phyloP scores from a whole-genome alignment of 2,329 filamentous ascomycete genomes.

The Fusarium austroafricanum region DNA sequence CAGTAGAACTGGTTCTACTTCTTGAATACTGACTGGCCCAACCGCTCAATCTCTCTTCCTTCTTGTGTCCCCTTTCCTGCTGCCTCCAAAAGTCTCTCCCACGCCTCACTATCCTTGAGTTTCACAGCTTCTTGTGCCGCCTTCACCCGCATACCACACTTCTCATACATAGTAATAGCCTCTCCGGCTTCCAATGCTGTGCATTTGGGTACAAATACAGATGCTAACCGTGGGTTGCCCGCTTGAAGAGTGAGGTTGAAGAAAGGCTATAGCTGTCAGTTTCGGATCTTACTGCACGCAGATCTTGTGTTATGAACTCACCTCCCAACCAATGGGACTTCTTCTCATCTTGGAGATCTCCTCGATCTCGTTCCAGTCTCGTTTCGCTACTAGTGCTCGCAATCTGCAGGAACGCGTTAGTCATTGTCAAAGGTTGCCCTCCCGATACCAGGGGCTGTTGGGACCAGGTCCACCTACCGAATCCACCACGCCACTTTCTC shows the following conservation, averaged over 20 bases:
- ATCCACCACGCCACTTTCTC: conserved; percentile 94
- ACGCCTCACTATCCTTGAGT: conserved; percentile 79
- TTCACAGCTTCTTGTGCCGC: conserved; percentile 92
- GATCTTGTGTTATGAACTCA: conserved; percentile 56
- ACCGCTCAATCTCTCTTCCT: conserved; percentile 82
- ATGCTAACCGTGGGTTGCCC: conserved; percentile 88
- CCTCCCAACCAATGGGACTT: conserved; percentile 96
- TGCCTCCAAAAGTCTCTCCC: conserved; percentile 78
- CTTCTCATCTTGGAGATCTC: conserved; percentile 83
- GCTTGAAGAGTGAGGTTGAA: conserved; percentile 90
- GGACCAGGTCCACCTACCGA: conserved; percentile 57
- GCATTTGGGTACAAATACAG: conserved; percentile 89
- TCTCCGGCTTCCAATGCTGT: conserved; percentile 74
- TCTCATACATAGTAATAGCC: conserved; percentile 92
- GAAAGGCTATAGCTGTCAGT: conserved; percentile 72
- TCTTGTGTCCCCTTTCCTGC: conserved; percentile 76
- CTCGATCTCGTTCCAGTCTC: conserved; percentile 93
- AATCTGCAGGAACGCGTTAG: conserved; percentile 63
- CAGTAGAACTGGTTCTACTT: conserved; percentile 38
- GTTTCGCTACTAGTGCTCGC: conserved; percentile 86
- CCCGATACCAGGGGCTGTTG: conserved; percentile 18
- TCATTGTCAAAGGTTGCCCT: conserved; percentile 14
- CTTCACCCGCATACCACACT: conserved; percentile 89
- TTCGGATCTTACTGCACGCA: background rate
- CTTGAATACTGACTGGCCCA: conserved; percentile 72